Conservation (phyloP, 345 rosid genomes). For the Jatropha curcas region DNA sequence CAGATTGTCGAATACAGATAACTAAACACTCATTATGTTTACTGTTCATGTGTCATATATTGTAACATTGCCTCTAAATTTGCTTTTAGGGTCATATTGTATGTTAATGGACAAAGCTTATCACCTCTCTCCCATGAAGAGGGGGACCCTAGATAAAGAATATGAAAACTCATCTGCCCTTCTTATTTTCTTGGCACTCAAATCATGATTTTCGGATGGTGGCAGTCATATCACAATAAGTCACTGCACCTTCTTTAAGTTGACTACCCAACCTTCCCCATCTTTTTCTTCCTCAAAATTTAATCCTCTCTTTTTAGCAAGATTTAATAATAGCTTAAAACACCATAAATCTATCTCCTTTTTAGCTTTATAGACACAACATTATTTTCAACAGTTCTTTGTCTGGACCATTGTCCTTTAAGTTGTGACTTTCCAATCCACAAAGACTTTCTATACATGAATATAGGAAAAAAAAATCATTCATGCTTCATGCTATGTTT, state of each 20-base stretch:
- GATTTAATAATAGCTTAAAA: slow-evolving; percentile 17
- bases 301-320: slow-evolving; percentile 4
- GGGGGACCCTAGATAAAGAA: background rate
- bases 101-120: slow-evolving; percentile 4
- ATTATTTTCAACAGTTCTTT: slow-evolving; percentile 2
- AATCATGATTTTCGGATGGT: slow-evolving; percentile 17
- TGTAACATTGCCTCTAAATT: background rate
- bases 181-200: slow-evolving; percentile 18
- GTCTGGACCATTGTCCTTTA: background rate
- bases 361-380: background rate
- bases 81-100: background rate
- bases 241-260: slow-evolving; percentile 32
- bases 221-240: slow-evolving; percentile 33
- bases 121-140: background rate
- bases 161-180: slow-evolving; percentile 18
- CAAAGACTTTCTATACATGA: background rate
- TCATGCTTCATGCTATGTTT: background rate
- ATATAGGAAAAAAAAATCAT: background rate
- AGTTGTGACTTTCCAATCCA: background rate
- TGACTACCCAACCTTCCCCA: slow-evolving; percentile 32
- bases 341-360: background rate
- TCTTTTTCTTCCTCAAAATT: background rate
- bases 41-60: background rate
- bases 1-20: background rate
- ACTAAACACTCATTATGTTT: background rate